Percentiles rank a stretch among this genome's conserved stretches.
Evolutionary conservation across 2,329 filamentous ascomycete species (phyloP).

Genomic region (Chaetomium sp.): DNA sequence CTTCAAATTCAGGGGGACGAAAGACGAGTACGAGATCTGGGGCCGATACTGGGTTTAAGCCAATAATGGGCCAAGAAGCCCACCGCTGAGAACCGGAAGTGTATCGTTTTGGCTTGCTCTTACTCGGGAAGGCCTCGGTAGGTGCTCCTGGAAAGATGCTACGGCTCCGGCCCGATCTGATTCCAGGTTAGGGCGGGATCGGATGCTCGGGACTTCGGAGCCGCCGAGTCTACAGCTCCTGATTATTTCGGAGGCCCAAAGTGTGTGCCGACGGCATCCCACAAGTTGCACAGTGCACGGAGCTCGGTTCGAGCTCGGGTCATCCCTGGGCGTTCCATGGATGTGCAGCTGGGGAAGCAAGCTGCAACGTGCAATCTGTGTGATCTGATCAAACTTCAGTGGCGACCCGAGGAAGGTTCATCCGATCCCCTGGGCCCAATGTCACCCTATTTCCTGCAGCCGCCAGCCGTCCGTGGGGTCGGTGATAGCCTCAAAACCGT

Average conservation of each 20-base stretch:
- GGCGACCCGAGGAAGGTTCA: background rate
- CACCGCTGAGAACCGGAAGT: too few species aligned
- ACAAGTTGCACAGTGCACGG: background rate
- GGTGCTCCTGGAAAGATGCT: background rate
- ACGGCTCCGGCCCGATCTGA: background rate
- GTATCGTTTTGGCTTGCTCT: background rate
- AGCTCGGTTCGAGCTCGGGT: background rate
- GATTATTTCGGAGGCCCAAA: background rate
- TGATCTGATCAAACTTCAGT: background rate
- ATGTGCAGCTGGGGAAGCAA: background rate
- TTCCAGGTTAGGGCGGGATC: background rate
- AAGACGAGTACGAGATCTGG: constrained; percentile 72
- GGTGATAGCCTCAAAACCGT: background rate
- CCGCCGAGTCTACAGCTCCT: background rate
- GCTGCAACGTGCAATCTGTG: background rate
- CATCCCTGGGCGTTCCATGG: background rate
- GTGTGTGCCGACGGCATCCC: background rate
- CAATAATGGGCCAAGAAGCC: background rate
- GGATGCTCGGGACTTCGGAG: too few species aligned
- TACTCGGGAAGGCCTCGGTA: background rate
- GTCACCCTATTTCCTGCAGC: background rate
- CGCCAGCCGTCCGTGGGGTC: background rate
- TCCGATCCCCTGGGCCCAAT: background rate
- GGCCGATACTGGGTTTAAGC: constrained; percentile 70
- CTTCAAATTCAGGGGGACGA: constrained; percentile 73